phyloP scores from a whole-genome alignment of 1,284 basidiomycete species.

The Bjerkandera adusta region DNA sequence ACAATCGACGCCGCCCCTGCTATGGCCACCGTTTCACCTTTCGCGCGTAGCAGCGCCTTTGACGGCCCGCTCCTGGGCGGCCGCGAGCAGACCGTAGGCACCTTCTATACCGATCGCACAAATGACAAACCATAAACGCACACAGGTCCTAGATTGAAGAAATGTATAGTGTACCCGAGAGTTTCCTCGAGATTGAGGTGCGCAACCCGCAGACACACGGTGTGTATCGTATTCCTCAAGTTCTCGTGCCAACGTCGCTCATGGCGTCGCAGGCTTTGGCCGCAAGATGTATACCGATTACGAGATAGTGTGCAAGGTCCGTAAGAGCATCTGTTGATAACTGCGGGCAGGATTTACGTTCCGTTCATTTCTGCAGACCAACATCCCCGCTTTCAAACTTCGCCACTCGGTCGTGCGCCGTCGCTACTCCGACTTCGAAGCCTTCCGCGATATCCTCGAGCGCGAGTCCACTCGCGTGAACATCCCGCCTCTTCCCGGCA shows the following conservation, averaged over 20 bases:
- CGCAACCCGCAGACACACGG: constrained; percentile 96
- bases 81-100: constrained; percentile 80
- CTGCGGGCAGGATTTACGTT: background rate
- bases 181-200: constrained; percentile 98
- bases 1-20: constrained; percentile 1
- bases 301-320: constrained; percentile 95
- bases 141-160: constrained; percentile 80
- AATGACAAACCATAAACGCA: constrained; percentile 26
- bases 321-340: constrained; percentile 21
- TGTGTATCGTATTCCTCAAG: constrained; percentile 34
- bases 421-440: constrained; percentile 98
- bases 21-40: constrained; percentile 75
- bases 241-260: background rate
- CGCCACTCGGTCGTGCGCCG: constrained; percentile 92
- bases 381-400: constrained; percentile 98
- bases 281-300: constrained; percentile 99
- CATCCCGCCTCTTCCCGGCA: constrained; percentile 95
- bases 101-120: background rate
- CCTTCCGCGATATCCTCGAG: constrained; percentile 97
- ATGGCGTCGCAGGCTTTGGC: constrained; percentile 67
- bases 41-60: constrained; percentile 72
- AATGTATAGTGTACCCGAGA: constrained; percentile 97
- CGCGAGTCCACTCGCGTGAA: constrained; percentile 96
- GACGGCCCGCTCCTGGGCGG: constrained; percentile 69
- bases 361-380: constrained; percentile 62